Evolutionary conservation across 2,329 filamentous ascomycete species (phyloP), one percentile per base, ranked within the genome.

Genomic region (Hortaea werneckii): DNA sequence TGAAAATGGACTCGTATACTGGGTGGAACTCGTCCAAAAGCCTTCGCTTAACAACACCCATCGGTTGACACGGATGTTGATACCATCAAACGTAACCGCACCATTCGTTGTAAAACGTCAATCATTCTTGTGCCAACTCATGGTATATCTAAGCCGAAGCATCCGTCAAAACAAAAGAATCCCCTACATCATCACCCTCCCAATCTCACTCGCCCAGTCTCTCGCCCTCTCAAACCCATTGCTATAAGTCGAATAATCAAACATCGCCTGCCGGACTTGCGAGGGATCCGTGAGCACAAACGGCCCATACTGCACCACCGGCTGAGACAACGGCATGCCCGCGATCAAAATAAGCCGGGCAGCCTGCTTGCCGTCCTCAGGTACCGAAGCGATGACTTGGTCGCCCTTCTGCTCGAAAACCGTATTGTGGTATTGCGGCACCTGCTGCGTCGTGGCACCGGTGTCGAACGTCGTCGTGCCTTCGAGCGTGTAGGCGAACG

Each of bases 171-270:
- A 20, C 20, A 20, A 20, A 20, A 20, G 20, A 20, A 20, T 20
- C 20, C 20, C 20, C 20, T 20, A 48, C 43, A 66, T 65, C 82
- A 87, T 87, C 10, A 73, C 73, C 74, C 87, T 88, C 34, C 85
- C 86, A 75, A 95, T 94, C 69, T 94, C 83, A 60, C 84, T 88
- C 65, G 82, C 69, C 87, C 88, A 95, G 29, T 80, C 78, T 52
- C 79, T 75, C 1, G 85, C 85, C 51, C 85, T 74, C 70, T 92
- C 87, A 56, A 92, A 92, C 4, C 86, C 86, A 64, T 90, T 89
- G 34, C 75, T 72, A 51, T 78, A 73, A 10, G 73, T 79, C 67
- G 85, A 82, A 59, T 80, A 92, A 63, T 92, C 85, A 56, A 78
- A 68, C 65, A 92, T 74, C 1, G 86, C 85, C 70, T 90, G 76